Evolutionary conservation across 2,329 filamentous ascomycete species (phyloP).

Genomic region (Lachnellula arida): DNA sequence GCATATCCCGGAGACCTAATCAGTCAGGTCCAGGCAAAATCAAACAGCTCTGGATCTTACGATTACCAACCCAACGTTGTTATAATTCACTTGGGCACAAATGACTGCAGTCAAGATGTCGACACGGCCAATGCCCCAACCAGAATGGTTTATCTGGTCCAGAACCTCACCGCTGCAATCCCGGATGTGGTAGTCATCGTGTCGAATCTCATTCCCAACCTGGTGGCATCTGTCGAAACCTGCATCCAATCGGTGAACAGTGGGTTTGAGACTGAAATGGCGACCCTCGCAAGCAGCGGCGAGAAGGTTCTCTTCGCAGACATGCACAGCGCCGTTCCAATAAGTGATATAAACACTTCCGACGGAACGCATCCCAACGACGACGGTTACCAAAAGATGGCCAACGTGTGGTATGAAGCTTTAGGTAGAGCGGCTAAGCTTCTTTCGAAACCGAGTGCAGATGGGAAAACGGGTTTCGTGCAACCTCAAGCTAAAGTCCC

Average conservation of each 20-base stretch:
- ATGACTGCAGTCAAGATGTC: conserved; percentile 37
- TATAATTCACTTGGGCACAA: conserved; percentile 41
- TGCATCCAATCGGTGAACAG: conserved; percentile 32
- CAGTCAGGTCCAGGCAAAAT: conserved; percentile 36
- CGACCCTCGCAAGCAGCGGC: conserved; percentile 33
- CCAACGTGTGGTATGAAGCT: conserved; percentile 11
- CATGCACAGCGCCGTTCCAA: conserved; percentile 32
- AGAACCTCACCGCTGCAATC: conserved; percentile 32
- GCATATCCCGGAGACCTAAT: conserved; percentile 41
- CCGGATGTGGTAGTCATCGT: conserved; percentile 33
- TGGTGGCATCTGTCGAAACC: conserved; percentile 24
- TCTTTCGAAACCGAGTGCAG: background rate
- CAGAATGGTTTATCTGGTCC: conserved; percentile 35
- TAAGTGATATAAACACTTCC: conserved; percentile 3
- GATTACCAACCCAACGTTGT: conserved; percentile 37
- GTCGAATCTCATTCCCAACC: conserved; percentile 17
- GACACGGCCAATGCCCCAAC: conserved; percentile 30
- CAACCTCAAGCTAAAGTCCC: background rate
- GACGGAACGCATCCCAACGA: conserved; percentile 23
- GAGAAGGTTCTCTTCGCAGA: conserved; percentile 38
- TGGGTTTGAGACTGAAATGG: conserved; percentile 21
- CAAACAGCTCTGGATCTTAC: conserved; percentile 27
- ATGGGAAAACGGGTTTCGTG: background rate
- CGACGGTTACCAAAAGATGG: conserved; percentile 23
- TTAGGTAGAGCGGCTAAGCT: background rate